Evolutionary conservation across 192 early-diverging fungal genomes (phyloP).

Genomic region (Gryganskiella cystojenkinii): DNA sequence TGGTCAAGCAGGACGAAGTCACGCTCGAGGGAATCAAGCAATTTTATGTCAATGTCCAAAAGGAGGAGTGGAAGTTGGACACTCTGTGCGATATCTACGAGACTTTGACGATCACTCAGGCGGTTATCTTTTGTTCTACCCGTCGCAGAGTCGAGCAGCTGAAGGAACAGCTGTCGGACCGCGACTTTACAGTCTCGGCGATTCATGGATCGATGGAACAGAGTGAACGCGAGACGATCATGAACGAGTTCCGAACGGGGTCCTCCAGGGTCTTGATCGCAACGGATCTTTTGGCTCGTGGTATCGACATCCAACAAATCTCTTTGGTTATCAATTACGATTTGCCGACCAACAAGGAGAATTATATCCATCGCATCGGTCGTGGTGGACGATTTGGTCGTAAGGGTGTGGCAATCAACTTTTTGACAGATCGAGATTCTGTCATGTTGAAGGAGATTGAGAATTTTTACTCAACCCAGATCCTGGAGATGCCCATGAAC

Average conservation of each 20-base stretch:
- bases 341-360: conserved; percentile 92
- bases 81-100: conserved; percentile 98
- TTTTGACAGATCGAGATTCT: conserved; percentile 92
- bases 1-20: conserved; percentile 95
- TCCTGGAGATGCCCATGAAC: conserved; percentile 98
- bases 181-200: conserved; percentile 93
- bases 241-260: conserved; percentile 98
- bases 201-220: conserved; percentile 98
- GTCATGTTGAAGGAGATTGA: conserved; percentile 78
- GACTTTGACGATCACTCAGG: conserved; percentile 95
- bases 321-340: conserved; percentile 93
- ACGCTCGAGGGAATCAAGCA: conserved; percentile 92
- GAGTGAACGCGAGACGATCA: conserved; percentile 89
- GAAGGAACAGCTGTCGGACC: conserved; percentile 88
- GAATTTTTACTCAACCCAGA: conserved; percentile 95
- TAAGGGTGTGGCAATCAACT: conserved; percentile 99
- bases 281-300: conserved; percentile 95
- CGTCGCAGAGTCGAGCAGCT: conserved; percentile 98
- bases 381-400: conserved; percentile 99
- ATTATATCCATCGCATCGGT: conserved; percentile 99
- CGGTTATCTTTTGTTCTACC: conserved; percentile 99
- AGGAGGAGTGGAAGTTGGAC: conserved; percentile 99
- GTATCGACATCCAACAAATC: conserved; percentile 99
- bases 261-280: conserved; percentile 95
- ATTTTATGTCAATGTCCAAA: conserved; percentile 96